A percentile compares a stretch with the other conserved stretches of the same genome.
Evolutionary conservation across 2,329 filamentous ascomycete species (phyloP).

Genomic region (Phaeoacremonium minimum): DNA sequence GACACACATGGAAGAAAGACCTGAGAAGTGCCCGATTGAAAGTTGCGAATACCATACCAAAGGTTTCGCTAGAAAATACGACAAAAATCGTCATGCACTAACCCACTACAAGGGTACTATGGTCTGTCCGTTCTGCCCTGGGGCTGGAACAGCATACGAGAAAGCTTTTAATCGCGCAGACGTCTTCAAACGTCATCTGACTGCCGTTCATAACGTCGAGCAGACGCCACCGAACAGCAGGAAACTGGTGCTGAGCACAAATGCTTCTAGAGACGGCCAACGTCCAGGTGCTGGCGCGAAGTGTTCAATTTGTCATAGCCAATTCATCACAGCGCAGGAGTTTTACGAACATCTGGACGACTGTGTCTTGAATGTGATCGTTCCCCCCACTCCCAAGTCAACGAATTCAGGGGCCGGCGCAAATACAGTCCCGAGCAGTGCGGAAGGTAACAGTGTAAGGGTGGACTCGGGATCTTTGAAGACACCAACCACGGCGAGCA

Average conservation of each 20-base stretch:
- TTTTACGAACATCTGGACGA: constrained; percentile 93
- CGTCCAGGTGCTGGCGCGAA: constrained; percentile 59
- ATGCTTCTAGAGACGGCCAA: constrained; percentile 11
- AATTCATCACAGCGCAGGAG: constrained; percentile 83
- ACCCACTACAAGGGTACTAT: constrained; percentile 98
- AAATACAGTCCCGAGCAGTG: constrained; percentile 5
- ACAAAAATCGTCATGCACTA: constrained; percentile 93
- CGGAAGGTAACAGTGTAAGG: constrained; percentile 8
- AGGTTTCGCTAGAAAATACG: constrained; percentile 94
- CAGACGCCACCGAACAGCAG: constrained; percentile 89
- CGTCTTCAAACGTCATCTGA: constrained; percentile 94
- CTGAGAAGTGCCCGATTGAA: constrained; percentile 92
- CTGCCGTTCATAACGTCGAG: constrained; percentile 88
- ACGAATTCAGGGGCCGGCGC: constrained; percentile 13
- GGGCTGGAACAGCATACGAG: constrained; percentile 79
- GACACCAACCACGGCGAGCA: constrained; percentile 19
- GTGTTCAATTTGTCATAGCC: constrained; percentile 82
- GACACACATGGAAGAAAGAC: constrained; percentile 88
- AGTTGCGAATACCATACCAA: constrained; percentile 93
- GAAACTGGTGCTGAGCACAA: constrained; percentile 53
- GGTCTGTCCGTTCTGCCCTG: constrained; percentile 95
- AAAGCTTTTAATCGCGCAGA: constrained; percentile 96
- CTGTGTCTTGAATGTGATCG: constrained; percentile 56
- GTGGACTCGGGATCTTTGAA: constrained; percentile 16
- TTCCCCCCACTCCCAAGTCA: constrained; percentile 36